Base-by-base conservation (phyloP, 305 asterid genomes). In the Stenogyne calaminthoides region DNA sequence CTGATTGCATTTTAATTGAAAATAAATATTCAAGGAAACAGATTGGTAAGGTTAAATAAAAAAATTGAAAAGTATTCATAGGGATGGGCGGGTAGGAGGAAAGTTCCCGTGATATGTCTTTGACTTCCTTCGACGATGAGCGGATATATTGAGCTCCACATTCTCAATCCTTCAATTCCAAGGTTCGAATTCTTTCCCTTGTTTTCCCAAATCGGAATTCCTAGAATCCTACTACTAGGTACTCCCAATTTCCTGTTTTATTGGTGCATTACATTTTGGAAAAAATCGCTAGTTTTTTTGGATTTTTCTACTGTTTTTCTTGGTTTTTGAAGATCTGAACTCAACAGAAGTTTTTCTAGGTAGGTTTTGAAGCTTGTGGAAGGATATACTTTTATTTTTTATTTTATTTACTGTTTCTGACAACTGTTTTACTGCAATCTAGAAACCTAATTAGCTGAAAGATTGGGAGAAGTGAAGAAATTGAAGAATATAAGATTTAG, bases 361-460 rank as follows among this genome's bases (percentile, higher is more conserved):
- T 74, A 69, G 67, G 76, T 60, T 78, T 63, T 40, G 76, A 77
- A 69, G 76, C 74, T 72, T 66, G 60, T 65, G 67, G 60, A 67
- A 32, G 49, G 9, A 3, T 62, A 34, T 9, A 27, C 62, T 44
- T 29, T 14, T 57, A 32, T 75, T 70, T 37, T 76, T 16, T 18
- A 25, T 18, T 40, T 44, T 37, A 18, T 3, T 60, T 69, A 72
- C 70, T 63, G 61, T 76, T 52, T 42, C 56, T 61, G 78, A 73
- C 73, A 47, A n/a, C 37, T 78, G 60, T 60, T 67, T 57, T 66
- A 16, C 67, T 78, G 55, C 63, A 73, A 76, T 71, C 16, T 52
- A 70, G 74, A 73, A 64, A 57, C 84, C 65, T 67, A 73, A 46
- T 71, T 71, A 46, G 70, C 77, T 57, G 69, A 20, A 58, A 69